Conservation (phyloP, 176 grass and related monocot species). For the Saccharum spontaneum region DNA sequence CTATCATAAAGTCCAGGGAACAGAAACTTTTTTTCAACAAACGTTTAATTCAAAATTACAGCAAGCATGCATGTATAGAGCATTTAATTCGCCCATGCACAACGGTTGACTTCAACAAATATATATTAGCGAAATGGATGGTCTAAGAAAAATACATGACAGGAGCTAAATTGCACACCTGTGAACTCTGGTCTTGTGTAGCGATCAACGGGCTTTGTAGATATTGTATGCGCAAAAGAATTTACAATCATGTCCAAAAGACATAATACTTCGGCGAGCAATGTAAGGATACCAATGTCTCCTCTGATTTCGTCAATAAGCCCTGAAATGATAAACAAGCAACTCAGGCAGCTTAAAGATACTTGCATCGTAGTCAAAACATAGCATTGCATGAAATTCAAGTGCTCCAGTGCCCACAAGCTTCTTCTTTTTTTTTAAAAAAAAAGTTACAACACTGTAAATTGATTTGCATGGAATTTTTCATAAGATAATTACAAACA, state of each 20-base stretch:
- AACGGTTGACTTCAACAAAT: background rate
- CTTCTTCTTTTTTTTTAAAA: background rate
- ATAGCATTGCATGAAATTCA: slow-evolving; percentile 23
- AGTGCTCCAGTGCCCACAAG: background rate
- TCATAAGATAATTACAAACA: background rate
- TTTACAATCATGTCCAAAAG: slow-evolving; percentile 97
- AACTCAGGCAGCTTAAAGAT: slow-evolving; percentile 29
- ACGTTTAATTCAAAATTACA: background rate
- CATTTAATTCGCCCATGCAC: background rate
- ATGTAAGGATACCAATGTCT: slow-evolving; percentile 69
- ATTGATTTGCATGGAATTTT: slow-evolving; percentile 9
- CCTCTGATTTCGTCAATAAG: slow-evolving; percentile 80
- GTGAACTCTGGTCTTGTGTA: slow-evolving; percentile 93
- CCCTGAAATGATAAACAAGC: slow-evolving; percentile 44
- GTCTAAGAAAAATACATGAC: slow-evolving; percentile 11
- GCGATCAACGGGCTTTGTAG: slow-evolving; percentile 75
- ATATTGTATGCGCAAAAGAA: slow-evolving; percentile 92
- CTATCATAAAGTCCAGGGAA: background rate
- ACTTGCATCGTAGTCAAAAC: slow-evolving; percentile 14
- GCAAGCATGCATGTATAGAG: background rate
- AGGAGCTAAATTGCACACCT: slow-evolving; percentile 35
- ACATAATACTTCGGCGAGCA: slow-evolving; percentile 89
- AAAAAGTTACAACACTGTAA: background rate
- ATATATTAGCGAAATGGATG: background rate
- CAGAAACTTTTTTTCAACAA: background rate